These are phyloP conservation scores for Cucumis hystrix DNA, from an alignment of 306 rosid genomes.

Conservation along the genomic window DNA sequence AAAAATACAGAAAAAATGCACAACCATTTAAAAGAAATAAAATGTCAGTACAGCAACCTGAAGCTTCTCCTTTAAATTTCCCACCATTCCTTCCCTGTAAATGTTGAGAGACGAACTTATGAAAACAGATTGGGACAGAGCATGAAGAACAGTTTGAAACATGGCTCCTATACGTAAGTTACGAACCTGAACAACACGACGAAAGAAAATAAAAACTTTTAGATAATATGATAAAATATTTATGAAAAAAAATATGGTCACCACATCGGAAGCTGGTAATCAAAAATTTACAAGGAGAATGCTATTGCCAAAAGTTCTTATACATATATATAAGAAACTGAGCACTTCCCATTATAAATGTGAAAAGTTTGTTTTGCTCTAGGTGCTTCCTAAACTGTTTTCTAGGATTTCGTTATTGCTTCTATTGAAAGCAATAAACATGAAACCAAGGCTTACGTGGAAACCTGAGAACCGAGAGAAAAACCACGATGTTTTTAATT, in stretches of 20 bases:
- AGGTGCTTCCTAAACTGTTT: no score
- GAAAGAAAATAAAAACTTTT: slow-evolving; percentile 3
- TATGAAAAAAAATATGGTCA: no score
- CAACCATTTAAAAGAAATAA: neutral
- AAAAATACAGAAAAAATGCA: neutral
- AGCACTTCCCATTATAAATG: neutral
- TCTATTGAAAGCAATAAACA: no score
- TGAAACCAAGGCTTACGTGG: no score
- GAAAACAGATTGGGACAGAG: slow-evolving; percentile 73
- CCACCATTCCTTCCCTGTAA: slow-evolving; percentile 33
- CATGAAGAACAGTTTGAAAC: slow-evolving; percentile 81
- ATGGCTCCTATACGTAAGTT: slow-evolving; percentile 87
- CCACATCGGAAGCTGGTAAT: no score
- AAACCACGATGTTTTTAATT: no score
- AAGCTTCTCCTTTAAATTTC: slow-evolving; percentile 52
- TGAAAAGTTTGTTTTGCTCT: no score
- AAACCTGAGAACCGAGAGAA: no score
- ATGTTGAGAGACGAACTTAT: slow-evolving; percentile 38
- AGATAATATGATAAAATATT: no score
- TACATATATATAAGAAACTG: neutral
- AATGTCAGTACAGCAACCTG: slow-evolving; percentile 34
- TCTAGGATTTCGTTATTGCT: no score
- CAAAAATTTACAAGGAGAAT: no score
- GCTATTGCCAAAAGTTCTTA: no score
- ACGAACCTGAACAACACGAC: slow-evolving; percentile 42